These are phyloP conservation scores for Papilionanthe hybrid DNA, from an alignment of 116 monocot genomes.

Conservation along the genomic window DNA sequence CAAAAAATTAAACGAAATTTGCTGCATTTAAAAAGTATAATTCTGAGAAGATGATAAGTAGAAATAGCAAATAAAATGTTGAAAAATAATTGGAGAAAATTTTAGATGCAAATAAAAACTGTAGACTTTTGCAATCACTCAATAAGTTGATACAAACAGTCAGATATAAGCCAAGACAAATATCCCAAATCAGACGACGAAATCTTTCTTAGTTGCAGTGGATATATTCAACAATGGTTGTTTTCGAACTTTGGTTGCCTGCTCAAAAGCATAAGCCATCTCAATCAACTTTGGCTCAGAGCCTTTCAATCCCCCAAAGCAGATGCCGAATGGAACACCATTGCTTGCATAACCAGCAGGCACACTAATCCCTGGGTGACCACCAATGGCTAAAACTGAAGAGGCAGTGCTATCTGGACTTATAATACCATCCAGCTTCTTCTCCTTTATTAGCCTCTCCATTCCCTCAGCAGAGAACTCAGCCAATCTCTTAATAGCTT, in stretches of 20 bases:
- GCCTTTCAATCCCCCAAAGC: constrained; percentile 55
- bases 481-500: constrained; percentile 24
- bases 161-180: neutral
- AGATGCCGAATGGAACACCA: constrained; percentile 45
- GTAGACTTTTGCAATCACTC: too few relatives aligned
- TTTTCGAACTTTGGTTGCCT: constrained; percentile 41
- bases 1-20: too few relatives aligned
- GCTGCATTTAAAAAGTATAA: too few relatives aligned
- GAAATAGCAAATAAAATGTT: too few relatives aligned
- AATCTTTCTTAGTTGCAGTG: neutral
- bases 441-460: constrained; percentile 39
- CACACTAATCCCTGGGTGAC: constrained; percentile 54
- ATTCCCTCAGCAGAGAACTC: constrained; percentile 33
- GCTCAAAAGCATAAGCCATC: constrained; percentile 68
- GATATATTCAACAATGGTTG: constrained; percentile 19
- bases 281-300: constrained; percentile 63
- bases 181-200: neutral
- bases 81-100: too few relatives aligned
- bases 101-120: too few relatives aligned
- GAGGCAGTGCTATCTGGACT: constrained; percentile 6
- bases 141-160: too few relatives aligned
- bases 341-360: constrained; percentile 45
- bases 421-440: constrained; percentile 46
- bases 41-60: too few relatives aligned
- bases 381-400: constrained; percentile 40